These are phyloP conservation scores for Nemania diffusa DNA, from an alignment of 2,329 filamentous ascomycete genomes.

Conservation along the genomic window DNA sequence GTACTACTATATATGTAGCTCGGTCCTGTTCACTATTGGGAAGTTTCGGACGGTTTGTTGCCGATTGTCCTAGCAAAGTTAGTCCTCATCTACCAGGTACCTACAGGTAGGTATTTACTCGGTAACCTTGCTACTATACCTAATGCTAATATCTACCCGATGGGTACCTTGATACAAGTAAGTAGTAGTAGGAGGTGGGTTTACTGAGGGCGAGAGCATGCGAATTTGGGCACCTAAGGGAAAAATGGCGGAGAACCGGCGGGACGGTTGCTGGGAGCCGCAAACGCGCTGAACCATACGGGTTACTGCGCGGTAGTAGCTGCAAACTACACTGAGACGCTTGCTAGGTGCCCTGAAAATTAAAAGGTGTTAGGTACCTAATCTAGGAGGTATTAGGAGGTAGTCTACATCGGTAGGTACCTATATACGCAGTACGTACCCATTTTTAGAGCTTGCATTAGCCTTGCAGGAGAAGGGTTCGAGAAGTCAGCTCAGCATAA, in stretches of 20 bases:
- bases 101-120: not conserved
- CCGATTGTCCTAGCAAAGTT: constrained; percentile 34
- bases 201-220: not conserved
- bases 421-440: not conserved
- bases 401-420: not conserved
- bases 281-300: constrained; percentile 13
- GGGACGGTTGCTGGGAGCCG: constrained; percentile 41
- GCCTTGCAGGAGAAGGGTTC: constrained; percentile 39
- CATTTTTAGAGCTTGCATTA: constrained; percentile 40
- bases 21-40: not conserved
- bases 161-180: too few species aligned
- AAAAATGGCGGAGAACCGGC: constrained; percentile 39
- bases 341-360: constrained; percentile 6
- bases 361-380: not conserved
- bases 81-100: constrained; percentile 18
- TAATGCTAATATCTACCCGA: too few species aligned
- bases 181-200: not conserved
- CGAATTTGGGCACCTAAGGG: constrained; percentile 16
- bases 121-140: too few species aligned
- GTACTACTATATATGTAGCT: not conserved
- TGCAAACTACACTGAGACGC: constrained; percentile 17
- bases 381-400: too few species aligned
- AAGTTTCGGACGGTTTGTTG: constrained; percentile 30
- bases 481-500: constrained; percentile 33
- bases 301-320: constrained; percentile 19